These are phyloP conservation scores for Cochlearia excelsa DNA, from an alignment of 345 rosid genomes.

Conservation along the genomic window DNA sequence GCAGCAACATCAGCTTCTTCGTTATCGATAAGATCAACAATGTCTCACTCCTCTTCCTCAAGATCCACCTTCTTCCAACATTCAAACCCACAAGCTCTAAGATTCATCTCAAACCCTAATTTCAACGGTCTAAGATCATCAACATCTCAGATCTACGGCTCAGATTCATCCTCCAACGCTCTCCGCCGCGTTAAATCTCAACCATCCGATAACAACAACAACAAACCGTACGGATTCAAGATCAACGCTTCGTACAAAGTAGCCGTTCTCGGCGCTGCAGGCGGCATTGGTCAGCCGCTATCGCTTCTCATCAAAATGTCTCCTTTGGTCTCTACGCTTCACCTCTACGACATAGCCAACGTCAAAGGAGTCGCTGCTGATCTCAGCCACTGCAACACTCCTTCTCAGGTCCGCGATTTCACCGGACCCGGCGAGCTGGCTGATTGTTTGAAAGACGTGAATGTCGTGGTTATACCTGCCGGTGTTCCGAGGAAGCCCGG, in stretches of 20 bases:
- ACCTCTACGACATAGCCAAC: conserved; percentile 87
- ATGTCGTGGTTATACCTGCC: conserved; percentile 89
- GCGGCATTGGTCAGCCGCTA: conserved; percentile 90
- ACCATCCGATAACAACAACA: conserved; percentile 34
- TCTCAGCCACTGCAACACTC: conserved; percentile 93
- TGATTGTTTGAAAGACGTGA: conserved; percentile 61
- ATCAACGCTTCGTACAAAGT: conserved; percentile 77
- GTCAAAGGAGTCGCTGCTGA: conserved; percentile 97
- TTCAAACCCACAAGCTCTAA: conserved; percentile 42
- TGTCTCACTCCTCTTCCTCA: conserved; percentile 45
- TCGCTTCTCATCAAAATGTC: conserved; percentile 92
- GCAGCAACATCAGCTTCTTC: conserved; percentile 67
- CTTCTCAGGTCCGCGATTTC: conserved; percentile 78
- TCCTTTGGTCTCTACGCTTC: conserved; percentile 70
- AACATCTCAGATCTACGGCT: conserved; percentile 45
- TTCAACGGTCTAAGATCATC: conserved; percentile 70
- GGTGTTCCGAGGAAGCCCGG: conserved; percentile 95
- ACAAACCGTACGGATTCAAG: conserved; percentile 44
- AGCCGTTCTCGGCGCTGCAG: conserved; percentile 89
- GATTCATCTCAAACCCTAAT: conserved; percentile 44
- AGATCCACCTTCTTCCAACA: conserved; percentile 43
- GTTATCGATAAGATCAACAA: conserved; percentile 54
- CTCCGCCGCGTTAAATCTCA: conserved; percentile 42
- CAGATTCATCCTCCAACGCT: conserved; percentile 54
- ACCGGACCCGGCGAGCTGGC: conserved; percentile 76